Conservation (phyloP, 1,284 basidiomycete species). For the Ganoderma sinense region DNA sequence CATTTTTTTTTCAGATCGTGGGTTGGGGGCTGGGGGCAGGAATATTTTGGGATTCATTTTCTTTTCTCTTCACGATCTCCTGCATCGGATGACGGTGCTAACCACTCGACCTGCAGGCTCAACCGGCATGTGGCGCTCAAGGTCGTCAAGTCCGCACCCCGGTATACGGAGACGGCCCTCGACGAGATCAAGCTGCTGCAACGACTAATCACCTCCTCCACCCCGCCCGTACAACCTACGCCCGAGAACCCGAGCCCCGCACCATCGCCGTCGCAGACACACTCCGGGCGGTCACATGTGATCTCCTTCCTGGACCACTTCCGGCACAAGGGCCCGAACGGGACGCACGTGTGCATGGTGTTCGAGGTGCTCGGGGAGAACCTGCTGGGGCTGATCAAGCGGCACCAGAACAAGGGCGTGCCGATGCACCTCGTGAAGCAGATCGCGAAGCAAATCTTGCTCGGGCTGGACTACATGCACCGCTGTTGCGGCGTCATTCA, state of each 20-base stretch:
- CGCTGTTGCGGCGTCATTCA: conserved; percentile 96
- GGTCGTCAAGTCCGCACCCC: conserved; percentile 96
- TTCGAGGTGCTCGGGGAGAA: conserved; percentile 99
- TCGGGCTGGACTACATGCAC: conserved; percentile 98
- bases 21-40: not conserved
- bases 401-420: conserved; percentile 94
- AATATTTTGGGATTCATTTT: not conserved
- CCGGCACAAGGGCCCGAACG: conserved; percentile 95
- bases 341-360: conserved; percentile 99
- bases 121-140: conserved; percentile 98
- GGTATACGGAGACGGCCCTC: conserved; percentile 97
- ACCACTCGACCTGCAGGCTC: conserved; percentile 59
- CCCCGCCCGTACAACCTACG: conserved; percentile 64
- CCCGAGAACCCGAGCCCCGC: conserved; percentile 63
- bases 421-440: conserved; percentile 95
- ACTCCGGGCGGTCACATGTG: conserved; percentile 84
- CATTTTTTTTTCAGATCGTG: not conserved
- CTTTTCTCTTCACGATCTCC: not conserved
- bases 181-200: conserved; percentile 99
- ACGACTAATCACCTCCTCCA: conserved; percentile 90
- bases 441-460: conserved; percentile 95
- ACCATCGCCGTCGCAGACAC: conserved; percentile 71
- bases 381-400: conserved; percentile 96
- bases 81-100: conserved; percentile 6
- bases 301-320: conserved; percentile 98